Evolutionary conservation across 305 asterid genomes (phyloP), one percentile per base, ranked within the genome.

Genomic region (Andrographis paniculata): DNA sequence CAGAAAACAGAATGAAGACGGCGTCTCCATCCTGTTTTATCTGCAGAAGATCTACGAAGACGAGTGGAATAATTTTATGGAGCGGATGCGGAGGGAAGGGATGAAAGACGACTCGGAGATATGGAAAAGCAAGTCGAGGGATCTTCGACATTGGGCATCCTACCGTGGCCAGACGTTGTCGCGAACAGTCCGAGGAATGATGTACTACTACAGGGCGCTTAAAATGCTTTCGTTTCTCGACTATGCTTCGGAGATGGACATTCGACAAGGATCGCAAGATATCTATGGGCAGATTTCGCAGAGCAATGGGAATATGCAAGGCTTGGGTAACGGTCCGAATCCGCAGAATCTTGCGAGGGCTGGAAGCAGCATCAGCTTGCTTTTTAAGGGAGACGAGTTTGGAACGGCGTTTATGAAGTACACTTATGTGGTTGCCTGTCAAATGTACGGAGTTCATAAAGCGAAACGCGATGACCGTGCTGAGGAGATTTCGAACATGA

Each of bases 141-240:
- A 91, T 30, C 85, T 91, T 49, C 77, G 96, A 58, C 76, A 50
- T 22, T 89, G 98, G 98, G 98, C 96, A 30, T 89, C 98, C 16
- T 82, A 80, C 65, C 79, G 98, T 65, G 98, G 98, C 37, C 98
- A 89, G 64, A 89, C 98, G 27, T 67, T 89, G 22, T 74, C 95
- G 12, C 87, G 98, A 40, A 89, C 98, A 6, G 88, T 89, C 44
- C 70, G 96, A 65, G 98, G 98, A 56, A 89, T 89, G 98, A 89
- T 89, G 98, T 86, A 89, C 63, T 86, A 89, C 61, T 74, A 85
- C 72, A 60, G 91, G 72, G 98, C 98, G 56, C 80, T 89, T 15
- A 75, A 78, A 68, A 85, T 89, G 94, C 93, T 89, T 46, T 71
- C 98, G 4, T 89, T 78, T 77, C 93, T 89, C 31, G 98, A 89